Base-by-base conservation (phyloP, 768 basidiomycete species). In the Amanita phalloides region DNA sequence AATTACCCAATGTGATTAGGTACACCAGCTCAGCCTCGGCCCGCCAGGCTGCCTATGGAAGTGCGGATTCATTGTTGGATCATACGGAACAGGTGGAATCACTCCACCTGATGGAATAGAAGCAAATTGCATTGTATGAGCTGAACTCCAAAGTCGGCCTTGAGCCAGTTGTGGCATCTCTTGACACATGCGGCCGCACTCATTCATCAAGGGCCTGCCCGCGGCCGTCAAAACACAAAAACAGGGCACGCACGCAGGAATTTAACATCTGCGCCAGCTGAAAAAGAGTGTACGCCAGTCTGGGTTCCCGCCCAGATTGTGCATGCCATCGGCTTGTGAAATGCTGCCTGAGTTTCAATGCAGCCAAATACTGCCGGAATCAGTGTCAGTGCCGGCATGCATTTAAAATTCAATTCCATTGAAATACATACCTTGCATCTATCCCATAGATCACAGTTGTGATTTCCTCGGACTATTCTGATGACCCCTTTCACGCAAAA, bases 211-310 rank as follows among this genome's bases (percentile, higher is more conserved):
- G 3, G 26, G 26, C 26, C 26, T 3, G 26, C 26, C 6, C 0
- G 26, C n/a, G 17, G 3, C 92, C 92, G 65, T 96, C 90, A 61
- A 95, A 96, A 3, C n/a, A 95, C 88, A 64, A 95, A 93, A 11
- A 96, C 75, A 0, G n/a, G 90, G 90, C 10, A 92, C 74, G 55
- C n/a, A 94, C 81, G 0, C 90, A 90, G 4, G 81, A 74, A 49
- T 74, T 77, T 63, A 89, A 77, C 2, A 96, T 75, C 17, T 3
- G 3, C 5, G 9, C 41, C 41, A 42, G 41, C 23, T 42, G 23
- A 14, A 42, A n/a, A 42, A 42, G 11, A 42, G 4, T 13, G 41
- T 42, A 3, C 3, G 3, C n/a, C 2, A 42, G 41, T 42, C 41
- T 6, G 41, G 41, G 41, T 42, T 42, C n/a, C n/a, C 1, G 20